phyloP scores from a whole-genome alignment of 2,329 filamentous ascomycete species.

The Gaeumannomyces sp. region DNA sequence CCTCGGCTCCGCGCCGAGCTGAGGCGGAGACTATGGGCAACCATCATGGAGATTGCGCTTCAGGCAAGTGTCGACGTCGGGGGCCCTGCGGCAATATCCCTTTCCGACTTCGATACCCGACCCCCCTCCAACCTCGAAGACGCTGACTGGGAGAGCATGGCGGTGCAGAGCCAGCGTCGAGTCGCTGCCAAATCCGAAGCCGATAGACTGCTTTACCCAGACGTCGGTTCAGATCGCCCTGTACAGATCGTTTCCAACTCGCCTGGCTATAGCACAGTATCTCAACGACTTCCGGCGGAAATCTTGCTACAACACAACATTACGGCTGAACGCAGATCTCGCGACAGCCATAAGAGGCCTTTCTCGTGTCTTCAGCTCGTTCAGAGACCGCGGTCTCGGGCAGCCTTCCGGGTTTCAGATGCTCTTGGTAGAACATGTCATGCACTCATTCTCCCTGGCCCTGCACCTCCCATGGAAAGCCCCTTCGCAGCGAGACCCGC shows the following conservation, averaged over 20 bases:
- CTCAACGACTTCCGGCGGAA: slow-evolving; percentile 39
- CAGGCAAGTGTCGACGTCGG: slow-evolving; percentile 40
- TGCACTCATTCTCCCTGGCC: slow-evolving; percentile 43
- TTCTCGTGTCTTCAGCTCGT: slow-evolving; percentile 23
- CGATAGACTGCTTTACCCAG: slow-evolving; percentile 31
- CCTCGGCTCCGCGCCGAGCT: slow-evolving; percentile 35
- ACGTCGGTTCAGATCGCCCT: slow-evolving; percentile 44
- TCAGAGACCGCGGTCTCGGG: slow-evolving; percentile 15
- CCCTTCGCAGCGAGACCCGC: slow-evolving; percentile 37
- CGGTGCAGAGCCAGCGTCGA: slow-evolving; percentile 4
- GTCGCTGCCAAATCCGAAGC: slow-evolving; percentile 22
- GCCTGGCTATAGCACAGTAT: slow-evolving; percentile 37
- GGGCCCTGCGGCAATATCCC: slow-evolving; percentile 36
- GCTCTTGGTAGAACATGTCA: slow-evolving; percentile 34
- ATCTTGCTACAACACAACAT: slow-evolving; percentile 40
- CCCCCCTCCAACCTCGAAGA: slow-evolving; percentile 45
- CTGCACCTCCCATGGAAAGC: slow-evolving; percentile 47
- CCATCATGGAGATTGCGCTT: slow-evolving; percentile 41
- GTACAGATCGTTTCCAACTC: slow-evolving; percentile 34
- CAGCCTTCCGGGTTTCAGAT: slow-evolving; percentile 32
- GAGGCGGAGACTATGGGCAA: slow-evolving; percentile 46
- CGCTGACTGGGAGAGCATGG: slow-evolving; percentile 33
- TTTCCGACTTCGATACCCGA: slow-evolving; percentile 41
- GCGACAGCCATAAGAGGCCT: slow-evolving; percentile 32
- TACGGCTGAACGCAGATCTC: slow-evolving; percentile 39